Base-by-base conservation (phyloP, 306 rosid genomes). In the Oemleria cerasiformis region DNA sequence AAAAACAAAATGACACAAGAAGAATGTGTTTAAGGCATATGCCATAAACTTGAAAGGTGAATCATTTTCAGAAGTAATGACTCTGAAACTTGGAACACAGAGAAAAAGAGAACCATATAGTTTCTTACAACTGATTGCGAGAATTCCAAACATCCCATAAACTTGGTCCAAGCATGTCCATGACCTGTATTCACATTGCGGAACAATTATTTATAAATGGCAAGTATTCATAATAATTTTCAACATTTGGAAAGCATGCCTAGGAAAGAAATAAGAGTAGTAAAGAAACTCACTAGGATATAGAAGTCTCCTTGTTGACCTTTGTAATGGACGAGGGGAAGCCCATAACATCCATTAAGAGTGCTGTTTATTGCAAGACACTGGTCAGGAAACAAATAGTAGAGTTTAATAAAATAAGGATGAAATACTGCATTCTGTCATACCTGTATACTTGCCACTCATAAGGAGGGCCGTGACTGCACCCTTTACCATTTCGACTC, bases 361-460 rank as follows among this genome's bases (percentile, higher is more conserved):
- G 66, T 51, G 40, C 83, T 79, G 68, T 77, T 21, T 9, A 62
- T 10, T 19, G 42, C 69, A 39, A 77, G 64, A 65, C 14, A 65
- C 48, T 20, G 51, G 70, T 77, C 70, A 74, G 71, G 73, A 65
- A 61, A 58, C 60, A 42, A 51, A 40, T 36, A 4, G 34, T 40
- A n/a, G 65, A 13, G 14, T 63, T 73, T 73, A 73, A 40, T 3
- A 39, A 41, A 19, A 42, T n/a, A 15, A 8, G 7, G 42, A 43
- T 3, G 41, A 9, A 72, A 34, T 9, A 16, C 15, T 67, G 12
- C 67, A 68, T n/a, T 30, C 36, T 2, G 36, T 2, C 36, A 2
- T 79, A 79, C 79, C 83, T 74, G 53, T 79, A 79, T 25, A 79
- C 83, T 74, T 79, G 83, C 83, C 83, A 79, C 79, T 79, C 83